Base-by-base conservation (phyloP, 140 eudicot species). In the Ambrosia hybrid region DNA sequence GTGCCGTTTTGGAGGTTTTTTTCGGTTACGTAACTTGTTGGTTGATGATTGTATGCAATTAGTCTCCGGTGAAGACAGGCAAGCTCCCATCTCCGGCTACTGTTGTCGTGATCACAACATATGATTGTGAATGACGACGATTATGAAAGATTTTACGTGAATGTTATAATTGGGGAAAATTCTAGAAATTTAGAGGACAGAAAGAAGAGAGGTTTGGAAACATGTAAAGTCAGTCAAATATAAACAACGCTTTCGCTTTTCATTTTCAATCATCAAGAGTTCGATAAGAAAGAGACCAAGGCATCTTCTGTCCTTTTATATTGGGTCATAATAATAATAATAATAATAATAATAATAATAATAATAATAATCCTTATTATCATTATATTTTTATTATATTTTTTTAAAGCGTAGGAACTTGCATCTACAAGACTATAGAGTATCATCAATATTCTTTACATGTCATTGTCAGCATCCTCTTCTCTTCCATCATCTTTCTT, bases 61-160 rank as follows among this genome's bases (percentile, higher is more conserved):
- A 57, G 56, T 74, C 9, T 77, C 73, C 69, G 80, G 85, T 46
- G 73, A 67, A 51, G 84, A 83, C 51, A 69, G 43, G 68, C 82
- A 76, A 67, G 67, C 78, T 71, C 87, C 87, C 83, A 78, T 83
- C 67, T 70, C 78, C 73, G 49, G 68, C 52, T 11, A 57, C 43
- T 9, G 73, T 14, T 43, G 55, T 3, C 52, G 7, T 15, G 67
- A 53, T 66, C 58, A 75, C 46, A 67, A 1, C 78, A 63, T 63
- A 36, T 56, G 53, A 70, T 70, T 6, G 39, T 21, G 57, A 41
- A n/a, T n/a, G n/a, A n/a, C n/a, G n/a, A n/a, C n/a, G n/a, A n/a
- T n/a, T n/a, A n/a, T n/a, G n/a, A n/a, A n/a, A n/a, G n/a, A n/a
- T n/a, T n/a, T n/a, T n/a, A n/a, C n/a, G n/a, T n/a, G n/a, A n/a